phyloP scores from a whole-genome alignment of 169 alveolate genomes.

The Eimeria praecox region DNA sequence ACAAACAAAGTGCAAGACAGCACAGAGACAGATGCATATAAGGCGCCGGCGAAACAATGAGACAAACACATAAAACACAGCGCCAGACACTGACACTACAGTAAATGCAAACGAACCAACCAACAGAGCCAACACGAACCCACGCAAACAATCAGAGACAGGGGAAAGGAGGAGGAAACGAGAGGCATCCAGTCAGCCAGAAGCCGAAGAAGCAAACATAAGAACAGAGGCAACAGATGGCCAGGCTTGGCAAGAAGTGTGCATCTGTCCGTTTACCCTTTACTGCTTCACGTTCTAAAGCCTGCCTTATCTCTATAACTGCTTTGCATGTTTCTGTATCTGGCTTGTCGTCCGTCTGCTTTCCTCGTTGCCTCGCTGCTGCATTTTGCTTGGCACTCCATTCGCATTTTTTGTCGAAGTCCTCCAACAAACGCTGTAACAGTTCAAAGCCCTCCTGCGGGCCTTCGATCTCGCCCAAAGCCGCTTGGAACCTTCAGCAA shows the following conservation, averaged over 20 bases:
- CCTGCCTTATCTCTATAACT: not conserved
- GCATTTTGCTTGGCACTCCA: not conserved
- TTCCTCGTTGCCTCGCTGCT: not conserved
- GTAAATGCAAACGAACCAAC: no score
- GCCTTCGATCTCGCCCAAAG: slow-evolving; percentile 1
- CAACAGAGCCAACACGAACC: no score
- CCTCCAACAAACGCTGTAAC: not conserved
- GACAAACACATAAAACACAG: no score
- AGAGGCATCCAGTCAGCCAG: no score
- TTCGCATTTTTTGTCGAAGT: slow-evolving; percentile 9
- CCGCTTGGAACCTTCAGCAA: slow-evolving; percentile 27
- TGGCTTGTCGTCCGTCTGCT: not conserved
- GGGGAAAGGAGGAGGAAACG: no score
- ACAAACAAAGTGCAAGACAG: no score
- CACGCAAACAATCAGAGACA: not conserved
- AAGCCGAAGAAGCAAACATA: not conserved
- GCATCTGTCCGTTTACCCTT: not conserved
- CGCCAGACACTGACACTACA: no score
- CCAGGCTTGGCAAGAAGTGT: not conserved
- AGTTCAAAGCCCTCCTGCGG: slow-evolving; percentile 5
- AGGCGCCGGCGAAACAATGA: no score
- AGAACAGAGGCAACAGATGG: not conserved
- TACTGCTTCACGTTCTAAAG: not conserved
- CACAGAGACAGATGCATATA: no score
- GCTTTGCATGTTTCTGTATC: not conserved